These are phyloP conservation scores for Mrakiaceae sp. DNA, from an alignment of 1,284 basidiomycete genomes.

Conservation along the genomic window DNA sequence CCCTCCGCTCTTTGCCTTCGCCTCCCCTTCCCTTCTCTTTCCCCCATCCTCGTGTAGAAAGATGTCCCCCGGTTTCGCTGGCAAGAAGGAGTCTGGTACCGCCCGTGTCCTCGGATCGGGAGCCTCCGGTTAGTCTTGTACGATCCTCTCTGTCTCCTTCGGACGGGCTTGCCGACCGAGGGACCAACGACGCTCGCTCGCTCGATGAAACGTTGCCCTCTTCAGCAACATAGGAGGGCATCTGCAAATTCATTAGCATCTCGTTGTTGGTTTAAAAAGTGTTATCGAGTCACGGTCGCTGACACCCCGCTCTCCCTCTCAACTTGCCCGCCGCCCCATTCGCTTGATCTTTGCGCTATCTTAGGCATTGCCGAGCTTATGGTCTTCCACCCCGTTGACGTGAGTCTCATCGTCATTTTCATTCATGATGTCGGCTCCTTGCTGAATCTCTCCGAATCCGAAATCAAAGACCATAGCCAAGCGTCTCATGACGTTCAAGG, in stretches of 20 bases:
- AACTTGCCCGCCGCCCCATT: background rate
- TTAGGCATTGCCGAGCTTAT: slow-evolving; percentile 85
- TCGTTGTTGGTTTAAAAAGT: too few species aligned
- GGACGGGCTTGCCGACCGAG: too few species aligned
- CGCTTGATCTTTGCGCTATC: background rate
- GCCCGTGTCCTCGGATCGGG: slow-evolving; percentile 89
- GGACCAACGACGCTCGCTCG: too few species aligned
- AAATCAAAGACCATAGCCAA: slow-evolving; percentile 73
- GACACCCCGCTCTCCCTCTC: background rate
- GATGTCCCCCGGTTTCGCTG: slow-evolving; percentile 24
- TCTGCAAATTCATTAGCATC: too few species aligned
- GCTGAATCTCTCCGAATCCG: too few species aligned
- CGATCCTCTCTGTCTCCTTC: background rate
- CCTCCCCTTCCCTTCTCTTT: background rate
- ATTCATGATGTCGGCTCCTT: too few species aligned
- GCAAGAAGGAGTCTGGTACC: slow-evolving; percentile 61
- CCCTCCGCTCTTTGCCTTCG: background rate
- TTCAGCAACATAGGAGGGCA: too few species aligned
- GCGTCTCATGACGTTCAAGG: slow-evolving; percentile 94
- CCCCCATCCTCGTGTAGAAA: background rate
- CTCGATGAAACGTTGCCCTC: too few species aligned
- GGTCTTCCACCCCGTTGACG: slow-evolving; percentile 67
- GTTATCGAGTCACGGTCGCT: too few species aligned
- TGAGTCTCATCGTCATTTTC: slow-evolving; percentile 13
- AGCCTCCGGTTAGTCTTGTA: slow-evolving; percentile 55